Conservation (phyloP, 345 rosid species). For the Gossypium anomalum region DNA sequence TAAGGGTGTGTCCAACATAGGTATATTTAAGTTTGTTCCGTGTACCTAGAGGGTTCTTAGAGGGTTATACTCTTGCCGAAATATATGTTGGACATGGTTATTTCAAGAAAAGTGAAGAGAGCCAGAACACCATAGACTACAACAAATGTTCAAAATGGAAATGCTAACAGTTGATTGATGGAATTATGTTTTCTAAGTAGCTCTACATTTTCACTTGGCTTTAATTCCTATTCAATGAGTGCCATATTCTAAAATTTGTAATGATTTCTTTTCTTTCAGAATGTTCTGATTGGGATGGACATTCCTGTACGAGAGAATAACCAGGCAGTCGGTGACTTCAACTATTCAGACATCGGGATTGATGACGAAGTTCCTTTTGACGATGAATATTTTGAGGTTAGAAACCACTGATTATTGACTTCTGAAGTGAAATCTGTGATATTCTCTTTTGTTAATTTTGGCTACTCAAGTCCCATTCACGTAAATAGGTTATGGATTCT, state of each 20-base stretch:
- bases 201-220: not conserved
- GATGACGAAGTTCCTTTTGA: conserved; percentile 48
- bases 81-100: not conserved
- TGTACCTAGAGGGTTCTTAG: not conserved
- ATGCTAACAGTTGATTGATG: not conserved
- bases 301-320: conserved; percentile 51
- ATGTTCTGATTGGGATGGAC: conserved; percentile 80
- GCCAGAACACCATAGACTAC: not conserved
- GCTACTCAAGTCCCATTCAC: conserved; percentile 12
- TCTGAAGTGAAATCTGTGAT: not conserved
- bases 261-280: conserved; percentile 41
- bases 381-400: conserved; percentile 74
- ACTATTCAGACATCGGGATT: conserved; percentile 39
- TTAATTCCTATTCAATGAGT: not conserved
- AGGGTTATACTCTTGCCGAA: not conserved
- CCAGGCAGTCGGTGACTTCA: conserved; percentile 44
- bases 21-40: not conserved
- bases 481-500: conserved; percentile 58
- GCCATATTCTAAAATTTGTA: not conserved
- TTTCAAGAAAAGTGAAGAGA: not conserved
- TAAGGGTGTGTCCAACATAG: not conserved
- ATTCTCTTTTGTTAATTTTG: conserved; percentile 4
- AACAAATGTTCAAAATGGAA: not conserved
- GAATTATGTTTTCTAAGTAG: not conserved
- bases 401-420: conserved; percentile 24